Evolutionary conservation across 2,329 filamentous ascomycete genomes (phyloP).

Genomic region (Magnaporthales sp.): DNA sequence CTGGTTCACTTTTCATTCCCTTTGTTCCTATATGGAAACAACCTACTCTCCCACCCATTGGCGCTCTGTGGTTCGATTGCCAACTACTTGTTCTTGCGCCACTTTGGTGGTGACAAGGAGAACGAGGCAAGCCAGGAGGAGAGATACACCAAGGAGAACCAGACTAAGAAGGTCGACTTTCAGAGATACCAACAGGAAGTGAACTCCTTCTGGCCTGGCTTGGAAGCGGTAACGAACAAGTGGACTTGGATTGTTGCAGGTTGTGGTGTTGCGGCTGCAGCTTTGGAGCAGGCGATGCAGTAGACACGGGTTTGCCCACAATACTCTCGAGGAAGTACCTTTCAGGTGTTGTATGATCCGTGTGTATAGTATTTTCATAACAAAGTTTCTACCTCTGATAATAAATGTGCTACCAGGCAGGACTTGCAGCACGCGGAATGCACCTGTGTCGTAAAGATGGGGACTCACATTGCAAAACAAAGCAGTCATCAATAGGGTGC

Average conservation of each 20-base stretch:
- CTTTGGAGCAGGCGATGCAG: constrained; percentile 26
- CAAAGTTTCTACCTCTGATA: background rate
- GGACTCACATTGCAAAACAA: background rate
- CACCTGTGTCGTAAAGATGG: background rate
- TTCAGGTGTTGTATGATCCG: background rate
- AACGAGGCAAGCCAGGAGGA: constrained; percentile 43
- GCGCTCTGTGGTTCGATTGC: constrained; percentile 45
- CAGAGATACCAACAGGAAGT: constrained; percentile 47
- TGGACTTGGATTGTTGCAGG: constrained; percentile 47
- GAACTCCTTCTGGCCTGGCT: constrained; percentile 43
- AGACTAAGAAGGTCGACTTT: constrained; percentile 43
- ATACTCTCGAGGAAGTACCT: background rate
- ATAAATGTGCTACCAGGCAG: background rate
- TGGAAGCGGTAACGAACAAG: constrained; percentile 39
- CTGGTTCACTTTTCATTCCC: constrained; percentile 52
- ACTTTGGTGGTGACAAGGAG: constrained; percentile 45
- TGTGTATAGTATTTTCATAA: background rate
- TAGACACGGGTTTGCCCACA: background rate
- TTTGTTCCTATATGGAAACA: constrained; percentile 44
- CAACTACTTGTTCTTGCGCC: constrained; percentile 51
- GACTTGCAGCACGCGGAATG: background rate
- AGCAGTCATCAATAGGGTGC: background rate
- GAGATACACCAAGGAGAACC: constrained; percentile 40
- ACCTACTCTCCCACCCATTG: constrained; percentile 40
- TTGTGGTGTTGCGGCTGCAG: constrained; percentile 37